These are phyloP conservation scores for Periconia sp. DNA, from an alignment of 2,329 filamentous ascomycete species.

Conservation along the genomic window DNA sequence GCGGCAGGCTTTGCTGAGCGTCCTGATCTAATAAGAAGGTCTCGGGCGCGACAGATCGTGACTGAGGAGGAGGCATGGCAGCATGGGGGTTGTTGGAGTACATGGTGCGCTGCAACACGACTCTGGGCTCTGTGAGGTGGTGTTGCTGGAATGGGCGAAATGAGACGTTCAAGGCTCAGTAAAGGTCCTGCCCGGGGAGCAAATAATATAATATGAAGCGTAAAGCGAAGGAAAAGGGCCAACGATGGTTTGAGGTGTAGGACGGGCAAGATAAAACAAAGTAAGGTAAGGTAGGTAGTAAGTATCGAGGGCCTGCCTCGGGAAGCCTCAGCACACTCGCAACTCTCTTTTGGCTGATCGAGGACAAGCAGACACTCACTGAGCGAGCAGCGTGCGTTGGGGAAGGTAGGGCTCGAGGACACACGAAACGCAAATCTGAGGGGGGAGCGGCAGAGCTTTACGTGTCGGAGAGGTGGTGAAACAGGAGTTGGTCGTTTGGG, in stretches of 20 bases:
- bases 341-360: slow-evolving; percentile 10
- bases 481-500: slow-evolving; percentile 44
- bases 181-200: slow-evolving; percentile 42
- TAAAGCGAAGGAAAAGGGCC: slow-evolving; percentile 39
- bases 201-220: slow-evolving; percentile 41
- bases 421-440: slow-evolving; percentile 42
- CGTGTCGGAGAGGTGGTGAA: slow-evolving; percentile 44
- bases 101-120: slow-evolving; percentile 48
- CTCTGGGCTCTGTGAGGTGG: slow-evolving; percentile 35
- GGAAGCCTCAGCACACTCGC: slow-evolving; percentile 36
- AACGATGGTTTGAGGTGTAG: slow-evolving; percentile 40
- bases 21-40: slow-evolving; percentile 98
- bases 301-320: slow-evolving; percentile 43
- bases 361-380: slow-evolving; percentile 29
- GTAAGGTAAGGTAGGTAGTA: slow-evolving; percentile 38
- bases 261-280: slow-evolving; percentile 39
- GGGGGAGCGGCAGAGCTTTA: slow-evolving; percentile 43
- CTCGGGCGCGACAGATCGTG: slow-evolving; percentile 74
- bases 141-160: slow-evolving; percentile 19
- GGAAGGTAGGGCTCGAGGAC: slow-evolving; percentile 38
- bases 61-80: slow-evolving; percentile 83
- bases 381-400: slow-evolving; percentile 25
- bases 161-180: slow-evolving; percentile 31
- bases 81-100: slow-evolving; percentile 62
- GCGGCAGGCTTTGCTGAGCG: slow-evolving; percentile 92